These are phyloP conservation scores for Sphaerostilbella broomeana DNA, from an alignment of 2,329 filamentous ascomycete genomes.

Conservation along the genomic window DNA sequence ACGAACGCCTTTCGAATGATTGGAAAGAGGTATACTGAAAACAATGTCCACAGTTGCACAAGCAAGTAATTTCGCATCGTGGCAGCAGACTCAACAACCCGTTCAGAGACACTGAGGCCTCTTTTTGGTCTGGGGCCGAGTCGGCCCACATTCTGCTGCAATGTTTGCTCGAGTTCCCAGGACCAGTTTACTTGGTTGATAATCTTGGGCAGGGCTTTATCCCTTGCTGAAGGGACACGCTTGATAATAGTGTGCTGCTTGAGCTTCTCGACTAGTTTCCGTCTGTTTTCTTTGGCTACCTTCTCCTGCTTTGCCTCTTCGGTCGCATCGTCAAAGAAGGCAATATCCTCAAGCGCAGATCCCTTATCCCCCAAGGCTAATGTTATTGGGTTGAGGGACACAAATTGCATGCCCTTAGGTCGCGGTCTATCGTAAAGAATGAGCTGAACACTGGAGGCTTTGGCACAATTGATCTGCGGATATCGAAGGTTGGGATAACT, in stretches of 20 bases:
- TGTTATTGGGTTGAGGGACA: constrained; percentile 83
- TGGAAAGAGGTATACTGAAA: constrained; percentile 72
- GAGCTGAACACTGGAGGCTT: constrained; percentile 71
- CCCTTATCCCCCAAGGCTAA: constrained; percentile 74
- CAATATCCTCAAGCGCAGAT: constrained; percentile 29
- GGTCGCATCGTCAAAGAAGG: constrained; percentile 42
- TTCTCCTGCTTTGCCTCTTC: constrained; percentile 63
- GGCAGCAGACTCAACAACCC: constrained; percentile 87
- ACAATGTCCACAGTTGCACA: constrained; percentile 61
- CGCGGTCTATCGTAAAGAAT: constrained; percentile 83
- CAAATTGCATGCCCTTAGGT: constrained; percentile 89
- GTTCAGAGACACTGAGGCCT: constrained; percentile 85
- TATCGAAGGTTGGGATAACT: constrained; percentile 44
- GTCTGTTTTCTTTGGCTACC: constrained; percentile 51
- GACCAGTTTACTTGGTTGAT: constrained; percentile 95
- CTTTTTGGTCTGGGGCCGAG: constrained; percentile 76
- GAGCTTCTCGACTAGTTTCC: constrained; percentile 73
- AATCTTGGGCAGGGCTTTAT: constrained; percentile 71
- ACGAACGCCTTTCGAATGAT: constrained; percentile 67
- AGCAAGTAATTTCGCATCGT: constrained; percentile 73
- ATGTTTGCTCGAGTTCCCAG: constrained; percentile 74
- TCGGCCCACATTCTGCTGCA: constrained; percentile 85
- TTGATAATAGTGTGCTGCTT: constrained; percentile 79
- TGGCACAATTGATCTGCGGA: constrained; percentile 69
- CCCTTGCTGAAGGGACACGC: constrained; percentile 71